Evolutionary conservation across 2,329 filamentous ascomycete genomes (phyloP).

Genomic region (Exophiala mesophila): DNA sequence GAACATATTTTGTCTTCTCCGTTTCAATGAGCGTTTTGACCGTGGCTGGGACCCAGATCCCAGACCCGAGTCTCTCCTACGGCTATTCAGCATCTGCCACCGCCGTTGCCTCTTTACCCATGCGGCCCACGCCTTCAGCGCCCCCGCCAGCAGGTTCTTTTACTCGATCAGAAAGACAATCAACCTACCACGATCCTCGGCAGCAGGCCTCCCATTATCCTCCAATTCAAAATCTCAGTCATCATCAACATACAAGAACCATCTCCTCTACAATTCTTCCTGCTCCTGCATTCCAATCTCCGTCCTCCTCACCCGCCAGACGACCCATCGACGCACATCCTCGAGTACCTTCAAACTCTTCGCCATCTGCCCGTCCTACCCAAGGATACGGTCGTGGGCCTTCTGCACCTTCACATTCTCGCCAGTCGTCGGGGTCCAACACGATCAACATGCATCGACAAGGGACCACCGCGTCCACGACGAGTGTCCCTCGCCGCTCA

Average conservation of each 20-base stretch:
- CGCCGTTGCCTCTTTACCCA: constrained; percentile 13
- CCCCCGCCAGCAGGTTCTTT: constrained; percentile 13
- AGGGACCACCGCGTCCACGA: constrained; percentile 21
- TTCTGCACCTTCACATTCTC: constrained; percentile 22
- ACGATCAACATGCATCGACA: constrained; percentile 26
- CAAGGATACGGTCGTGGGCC: constrained; percentile 11
- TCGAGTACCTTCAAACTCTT: constrained; percentile 11
- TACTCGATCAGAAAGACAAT: constrained; percentile 18
- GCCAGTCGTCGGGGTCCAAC: constrained; percentile 21
- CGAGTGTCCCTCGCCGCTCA: constrained; percentile 25
- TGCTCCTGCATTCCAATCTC: constrained; percentile 7
- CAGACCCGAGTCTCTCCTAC: constrained; percentile 21
- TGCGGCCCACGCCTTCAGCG: constrained; percentile 10
- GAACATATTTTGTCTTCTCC: background rate
- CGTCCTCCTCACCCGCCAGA: constrained; percentile 10
- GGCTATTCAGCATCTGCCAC: constrained; percentile 12
- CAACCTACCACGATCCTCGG: constrained; percentile 10
- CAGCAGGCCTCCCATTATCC: too few species aligned
- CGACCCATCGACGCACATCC: constrained; percentile 8
- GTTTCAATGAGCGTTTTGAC: constrained; percentile 26
- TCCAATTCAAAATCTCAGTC: constrained; percentile 14
- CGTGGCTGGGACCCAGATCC: constrained; percentile 24
- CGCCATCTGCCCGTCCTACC: constrained; percentile 6
- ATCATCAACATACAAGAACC: constrained; percentile 23
- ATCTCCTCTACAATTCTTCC: constrained; percentile 19